A percentile compares a stretch with the other conserved stretches of the same genome.
Conservation (phyloP, 768 basidiomycete species). For the Lentinula boryana region DNA sequence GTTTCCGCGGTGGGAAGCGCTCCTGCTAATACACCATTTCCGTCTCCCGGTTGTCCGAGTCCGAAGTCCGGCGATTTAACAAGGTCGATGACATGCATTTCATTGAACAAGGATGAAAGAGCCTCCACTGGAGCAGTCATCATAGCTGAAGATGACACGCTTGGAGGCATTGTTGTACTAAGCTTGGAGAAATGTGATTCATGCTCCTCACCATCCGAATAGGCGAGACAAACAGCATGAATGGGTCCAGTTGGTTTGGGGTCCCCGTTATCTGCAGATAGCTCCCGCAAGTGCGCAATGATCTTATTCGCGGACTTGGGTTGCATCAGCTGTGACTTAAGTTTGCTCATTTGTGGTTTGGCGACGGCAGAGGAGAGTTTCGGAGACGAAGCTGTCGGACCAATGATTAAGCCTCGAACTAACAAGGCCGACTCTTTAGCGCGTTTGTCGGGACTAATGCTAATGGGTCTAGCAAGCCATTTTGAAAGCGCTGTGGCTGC, state of each 20-base stretch:
- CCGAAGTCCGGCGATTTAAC: slow-evolving; percentile 60
- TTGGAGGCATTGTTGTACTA: slow-evolving; percentile 11
- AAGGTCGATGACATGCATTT: slow-evolving; percentile 58
- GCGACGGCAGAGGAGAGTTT: slow-evolving; percentile 35
- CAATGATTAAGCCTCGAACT: slow-evolving; percentile 66
- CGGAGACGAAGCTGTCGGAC: slow-evolving; percentile 31
- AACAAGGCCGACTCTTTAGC: slow-evolving; percentile 60
- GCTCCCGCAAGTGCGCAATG: slow-evolving; percentile 59
- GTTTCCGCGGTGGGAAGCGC: slow-evolving; percentile 73
- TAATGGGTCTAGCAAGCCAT: slow-evolving; percentile 19
- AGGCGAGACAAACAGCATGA: slow-evolving; percentile 70
- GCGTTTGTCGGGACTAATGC: slow-evolving; percentile 46
- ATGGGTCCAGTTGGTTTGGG: slow-evolving; percentile 41
- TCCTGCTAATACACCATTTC: slow-evolving; percentile 62
- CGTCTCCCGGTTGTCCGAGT: slow-evolving; percentile 67
- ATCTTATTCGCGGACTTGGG: slow-evolving; percentile 66
- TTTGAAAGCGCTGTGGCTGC: slow-evolving; percentile 29
- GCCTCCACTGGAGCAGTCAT: slow-evolving; percentile 46
- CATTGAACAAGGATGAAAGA: slow-evolving; percentile 44
- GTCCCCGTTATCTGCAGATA: slow-evolving; percentile 33
- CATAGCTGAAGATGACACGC: slow-evolving; percentile 22
- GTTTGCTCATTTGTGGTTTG: slow-evolving; percentile 50
- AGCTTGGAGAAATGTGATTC: slow-evolving; percentile 53
- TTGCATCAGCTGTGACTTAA: slow-evolving; percentile 62
- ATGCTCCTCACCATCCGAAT: slow-evolving; percentile 58